A percentile compares a stretch with the other conserved stretches of the same genome.
Conservation (phyloP, 2,329 filamentous ascomycete genomes). For the Paecilomyces sp. region DNA sequence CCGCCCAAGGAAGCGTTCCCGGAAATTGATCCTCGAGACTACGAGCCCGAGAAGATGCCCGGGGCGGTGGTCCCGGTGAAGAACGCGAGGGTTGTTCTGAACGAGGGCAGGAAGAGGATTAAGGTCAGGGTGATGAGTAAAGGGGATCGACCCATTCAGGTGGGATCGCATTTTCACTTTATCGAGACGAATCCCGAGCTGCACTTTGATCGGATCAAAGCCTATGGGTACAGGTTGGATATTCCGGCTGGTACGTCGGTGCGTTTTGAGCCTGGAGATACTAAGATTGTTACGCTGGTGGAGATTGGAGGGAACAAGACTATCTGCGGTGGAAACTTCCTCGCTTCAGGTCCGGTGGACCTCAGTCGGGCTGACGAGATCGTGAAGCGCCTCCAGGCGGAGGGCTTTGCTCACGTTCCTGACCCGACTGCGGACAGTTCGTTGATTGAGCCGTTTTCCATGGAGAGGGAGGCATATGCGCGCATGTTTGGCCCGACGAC, state of each 20-base stretch:
- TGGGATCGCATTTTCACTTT: constrained; percentile 93
- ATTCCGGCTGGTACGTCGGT: constrained; percentile 88
- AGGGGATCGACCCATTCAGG: constrained; percentile 83
- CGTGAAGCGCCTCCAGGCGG: constrained; percentile 57
- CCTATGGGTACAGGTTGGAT: constrained; percentile 81
- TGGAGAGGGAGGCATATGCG: constrained; percentile 72
- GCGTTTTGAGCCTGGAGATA: constrained; percentile 88
- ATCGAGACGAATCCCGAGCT: constrained; percentile 89
- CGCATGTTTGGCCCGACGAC: constrained; percentile 91
- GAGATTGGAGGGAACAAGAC: constrained; percentile 75
- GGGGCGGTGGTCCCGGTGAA: constrained; percentile 72
- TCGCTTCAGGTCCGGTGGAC: constrained; percentile 69
- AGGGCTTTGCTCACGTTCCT: constrained; percentile 70
- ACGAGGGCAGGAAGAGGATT: constrained; percentile 66
- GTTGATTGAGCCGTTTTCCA: constrained; percentile 56
- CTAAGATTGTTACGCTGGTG: constrained; percentile 81
- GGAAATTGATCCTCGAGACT: constrained; percentile 56
- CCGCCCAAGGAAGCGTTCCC: constrained; percentile 64
- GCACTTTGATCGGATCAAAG: constrained; percentile 73
- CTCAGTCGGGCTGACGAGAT: constrained; percentile 57
- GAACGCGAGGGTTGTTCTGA: constrained; percentile 60
- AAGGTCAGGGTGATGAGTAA: constrained; percentile 71
- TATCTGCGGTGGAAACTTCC: constrained; percentile 75
- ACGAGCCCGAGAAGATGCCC: constrained; percentile 61
- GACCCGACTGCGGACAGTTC: constrained; percentile 54